Percentiles rank a stretch among this genome's conserved stretches.
Evolutionary conservation across 2,329 filamentous ascomycete genomes (phyloP).

Genomic region (Aspergillus nomiae): DNA sequence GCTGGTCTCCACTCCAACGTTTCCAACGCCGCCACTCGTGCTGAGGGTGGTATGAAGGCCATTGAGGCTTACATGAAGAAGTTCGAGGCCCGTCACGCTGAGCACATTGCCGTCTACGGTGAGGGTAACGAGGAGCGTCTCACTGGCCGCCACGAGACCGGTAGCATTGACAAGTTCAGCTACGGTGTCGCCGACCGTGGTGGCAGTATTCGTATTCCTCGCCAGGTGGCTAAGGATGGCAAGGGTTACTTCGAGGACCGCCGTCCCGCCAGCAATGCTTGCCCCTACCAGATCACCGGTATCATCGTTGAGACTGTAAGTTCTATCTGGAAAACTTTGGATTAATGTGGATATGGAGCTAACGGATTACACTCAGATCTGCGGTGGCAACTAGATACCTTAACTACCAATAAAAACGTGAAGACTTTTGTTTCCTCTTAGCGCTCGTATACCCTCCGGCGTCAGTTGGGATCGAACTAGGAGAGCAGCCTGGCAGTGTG

Average conservation of each 20-base stretch:
- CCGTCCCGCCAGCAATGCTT: constrained; percentile 80
- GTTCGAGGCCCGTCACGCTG: constrained; percentile 72
- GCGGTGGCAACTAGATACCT: constrained; percentile 42
- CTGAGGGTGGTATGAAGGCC: constrained; percentile 89
- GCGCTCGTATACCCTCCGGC: constrained; percentile 45
- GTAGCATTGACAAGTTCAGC: constrained; percentile 87
- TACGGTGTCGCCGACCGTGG: constrained; percentile 97
- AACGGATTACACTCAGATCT: constrained; percentile 29
- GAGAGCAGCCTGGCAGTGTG: constrained; percentile 39
- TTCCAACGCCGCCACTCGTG: constrained; percentile 84
- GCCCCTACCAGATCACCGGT: constrained; percentile 82
- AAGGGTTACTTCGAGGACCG: constrained; percentile 94
- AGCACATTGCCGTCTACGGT: constrained; percentile 92
- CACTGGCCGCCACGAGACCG: constrained; percentile 92
- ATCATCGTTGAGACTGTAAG: constrained; percentile 73
- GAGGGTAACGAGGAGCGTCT: constrained; percentile 95
- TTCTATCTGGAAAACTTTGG: background rate
- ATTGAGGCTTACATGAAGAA: constrained; percentile 88
- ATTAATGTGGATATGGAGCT: constrained; percentile 10
- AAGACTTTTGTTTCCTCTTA: constrained; percentile 34
- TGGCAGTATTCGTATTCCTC: constrained; percentile 88
- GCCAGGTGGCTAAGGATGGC: constrained; percentile 79
- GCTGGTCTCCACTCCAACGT: constrained; percentile 94
- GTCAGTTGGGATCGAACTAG: constrained; percentile 39
- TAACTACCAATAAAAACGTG: constrained; percentile 21